phyloP scores from a whole-genome alignment of 306 rosid genomes.

The Trifolium repens region DNA sequence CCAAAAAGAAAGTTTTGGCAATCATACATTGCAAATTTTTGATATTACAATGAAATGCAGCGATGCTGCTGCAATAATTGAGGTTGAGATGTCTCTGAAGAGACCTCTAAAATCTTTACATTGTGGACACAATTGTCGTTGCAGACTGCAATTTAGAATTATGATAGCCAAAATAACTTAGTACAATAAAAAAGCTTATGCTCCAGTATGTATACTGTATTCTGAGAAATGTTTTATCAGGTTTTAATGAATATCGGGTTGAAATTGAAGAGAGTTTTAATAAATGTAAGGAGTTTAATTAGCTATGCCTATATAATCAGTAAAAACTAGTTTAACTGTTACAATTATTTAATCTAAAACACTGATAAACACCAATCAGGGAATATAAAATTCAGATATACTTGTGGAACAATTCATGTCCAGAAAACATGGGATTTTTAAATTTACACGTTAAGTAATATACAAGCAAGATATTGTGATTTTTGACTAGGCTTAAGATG shows the following conservation, averaged over 20 bases:
- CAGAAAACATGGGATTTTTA: not conserved
- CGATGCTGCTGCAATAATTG: not conserved
- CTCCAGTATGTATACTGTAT: not conserved
- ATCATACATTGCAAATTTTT: no score
- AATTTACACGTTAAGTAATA: not conserved
- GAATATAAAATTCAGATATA: conserved; percentile 1
- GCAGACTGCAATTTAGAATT: not conserved
- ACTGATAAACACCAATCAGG: not conserved
- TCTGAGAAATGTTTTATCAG: not conserved
- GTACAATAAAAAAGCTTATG: not conserved
- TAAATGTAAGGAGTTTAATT: not conserved
- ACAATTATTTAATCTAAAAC: not conserved
- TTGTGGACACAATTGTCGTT: no score
- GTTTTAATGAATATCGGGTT: not conserved
- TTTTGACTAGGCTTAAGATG: not conserved
- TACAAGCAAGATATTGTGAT: not conserved
- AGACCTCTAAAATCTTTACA: not conserved
- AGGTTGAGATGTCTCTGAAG: not conserved
- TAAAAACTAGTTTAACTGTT: not conserved
- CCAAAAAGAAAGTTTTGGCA: no score
- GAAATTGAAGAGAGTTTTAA: not conserved
- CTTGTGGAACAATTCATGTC: not conserved
- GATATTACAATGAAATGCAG: not conserved
- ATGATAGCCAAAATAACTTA: no score
- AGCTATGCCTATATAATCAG: not conserved